Percentiles rank a stretch among this genome's conserved stretches.
Conservation (phyloP, 2,329 filamentous ascomycete species). For the Calonectria hawksworthii region DNA sequence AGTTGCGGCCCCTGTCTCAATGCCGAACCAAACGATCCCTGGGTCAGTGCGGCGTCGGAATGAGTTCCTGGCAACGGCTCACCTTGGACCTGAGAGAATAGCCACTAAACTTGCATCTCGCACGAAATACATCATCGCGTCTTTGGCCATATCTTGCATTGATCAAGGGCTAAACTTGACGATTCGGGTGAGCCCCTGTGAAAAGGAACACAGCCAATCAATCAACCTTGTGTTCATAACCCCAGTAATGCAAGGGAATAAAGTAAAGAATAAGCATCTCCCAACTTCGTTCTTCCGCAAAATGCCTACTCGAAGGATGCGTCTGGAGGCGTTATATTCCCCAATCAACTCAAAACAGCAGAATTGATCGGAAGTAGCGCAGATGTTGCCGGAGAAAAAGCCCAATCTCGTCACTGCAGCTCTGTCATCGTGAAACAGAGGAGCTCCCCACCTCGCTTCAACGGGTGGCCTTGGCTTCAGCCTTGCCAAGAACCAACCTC, state of each 20-base stretch:
- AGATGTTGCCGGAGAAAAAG: not conserved
- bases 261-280: not conserved
- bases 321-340: not conserved
- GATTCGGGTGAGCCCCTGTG: too few relatives aligned
- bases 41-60: not conserved
- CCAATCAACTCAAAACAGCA: not conserved
- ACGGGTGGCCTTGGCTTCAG: not conserved
- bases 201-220: not conserved
- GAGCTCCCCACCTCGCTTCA: conserved; percentile 3
- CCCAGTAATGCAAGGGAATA: not conserved
- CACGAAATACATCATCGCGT: not conserved
- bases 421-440: not conserved
- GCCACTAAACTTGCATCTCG: not conserved
- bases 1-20: not conserved
- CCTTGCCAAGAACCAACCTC: not conserved
- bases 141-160: not conserved
- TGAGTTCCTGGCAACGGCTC: not conserved
- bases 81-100: not conserved
- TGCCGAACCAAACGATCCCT: not conserved
- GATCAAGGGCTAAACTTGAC: not conserved
- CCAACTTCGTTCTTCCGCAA: not conserved
- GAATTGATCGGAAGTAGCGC: not conserved
- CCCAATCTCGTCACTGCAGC: not conserved
- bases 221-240: not conserved
- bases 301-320: not conserved